Base-by-base conservation (phyloP, 2,329 filamentous ascomycete species). In the Botrytis squamosa region DNA sequence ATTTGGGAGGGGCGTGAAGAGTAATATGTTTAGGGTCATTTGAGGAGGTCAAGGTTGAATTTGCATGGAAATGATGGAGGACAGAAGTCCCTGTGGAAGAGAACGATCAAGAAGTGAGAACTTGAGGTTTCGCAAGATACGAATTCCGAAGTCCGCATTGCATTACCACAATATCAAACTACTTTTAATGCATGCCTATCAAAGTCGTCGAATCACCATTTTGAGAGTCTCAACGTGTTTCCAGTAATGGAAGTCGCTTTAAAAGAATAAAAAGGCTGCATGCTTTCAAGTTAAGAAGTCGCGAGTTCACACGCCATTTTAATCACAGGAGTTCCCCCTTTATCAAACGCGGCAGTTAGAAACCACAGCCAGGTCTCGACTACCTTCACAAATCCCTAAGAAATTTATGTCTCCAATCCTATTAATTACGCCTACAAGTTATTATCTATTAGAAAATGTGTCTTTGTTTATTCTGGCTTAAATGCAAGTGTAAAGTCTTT, bases 21-120 rank as follows among this genome's bases (percentile, higher is more conserved):
- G 91, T 70, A 94, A 94, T 78, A 94, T 94, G 91, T 94, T 94
- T 80, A 85, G 91, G 25, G 88, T 91, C 74, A 93, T 93, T 33
- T 89, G 78, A 82, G 9, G 42, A 18, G 49, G 29, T 25, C 22
- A 38, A 36, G 38, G 4, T 63, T 12, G 7, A 42, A 0, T 64
- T 22, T 44, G 10, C 22, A 55, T 7, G 10, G 9, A 77, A 5
- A 20, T 14, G 8, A 7, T 38, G 25, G n/a, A 16, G 14, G n/a
- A 12, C 14, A 33, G 6, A 33, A 38, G 33, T 14, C 5, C 10
- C 0, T 8, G 36, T n/a, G 29, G 33, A 52, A 20, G 8, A 7
- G 3, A 20, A 38, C 4, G 29, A 22, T 49, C 9, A 38, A 29
- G 25, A 20, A 3, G 4, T 44, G 8, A 44, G 40, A 29, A 5